Evolutionary conservation across 495 filamentous ascomycete species (phyloP), one percentile per base, ranked within the genome.

Genomic region (Penicillium salamii): DNA sequence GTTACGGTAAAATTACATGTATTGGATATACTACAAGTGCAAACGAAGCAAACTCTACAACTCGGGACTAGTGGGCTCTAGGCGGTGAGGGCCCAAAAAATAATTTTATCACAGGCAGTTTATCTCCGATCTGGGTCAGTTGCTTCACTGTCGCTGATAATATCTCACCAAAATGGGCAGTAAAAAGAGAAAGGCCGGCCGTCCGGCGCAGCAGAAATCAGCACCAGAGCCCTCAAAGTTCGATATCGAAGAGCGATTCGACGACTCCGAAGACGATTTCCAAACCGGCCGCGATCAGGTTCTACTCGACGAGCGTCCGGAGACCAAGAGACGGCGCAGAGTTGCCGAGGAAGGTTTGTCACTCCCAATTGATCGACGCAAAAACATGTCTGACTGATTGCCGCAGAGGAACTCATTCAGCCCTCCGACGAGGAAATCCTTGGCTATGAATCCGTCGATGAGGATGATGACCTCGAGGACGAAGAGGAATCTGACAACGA

Each of bases 241-340:
- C 41, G 57, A 74, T 43, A 79, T 83, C n/a, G 91, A 86, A 71
- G 81, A 88, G 63, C 86, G 92, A 60, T 85, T 96, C 54, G 90
- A 91, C 58, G 85, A 95, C 61, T 92, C 90, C 1, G 89, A 95
- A 59, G 93, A 98, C 69, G 90, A 93, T 51, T 95, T 96, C 68
- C 86, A 88, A 57, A 70, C 88, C 32, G 82, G 88, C 47, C 81
- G 88, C 24, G 92, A 97, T 66, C 84, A 89, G 56, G 81, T 98
- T 44, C 67, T 95, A 57, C 74, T 98, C 20, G 89, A 93, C 37
- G 88, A 92, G 53, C 84, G 75, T 23, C 87, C 86, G 23, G 82
- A 85, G 21, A 80, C 85, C 35, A 96, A 93, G 75, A 82, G 86
- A 55, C 76, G 83, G 53, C 80, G 82, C 60, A 84, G 80, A 57